Evolutionary conservation across 805 yeast species (phyloP).

Genomic region (Candida taoyuanica): DNA sequence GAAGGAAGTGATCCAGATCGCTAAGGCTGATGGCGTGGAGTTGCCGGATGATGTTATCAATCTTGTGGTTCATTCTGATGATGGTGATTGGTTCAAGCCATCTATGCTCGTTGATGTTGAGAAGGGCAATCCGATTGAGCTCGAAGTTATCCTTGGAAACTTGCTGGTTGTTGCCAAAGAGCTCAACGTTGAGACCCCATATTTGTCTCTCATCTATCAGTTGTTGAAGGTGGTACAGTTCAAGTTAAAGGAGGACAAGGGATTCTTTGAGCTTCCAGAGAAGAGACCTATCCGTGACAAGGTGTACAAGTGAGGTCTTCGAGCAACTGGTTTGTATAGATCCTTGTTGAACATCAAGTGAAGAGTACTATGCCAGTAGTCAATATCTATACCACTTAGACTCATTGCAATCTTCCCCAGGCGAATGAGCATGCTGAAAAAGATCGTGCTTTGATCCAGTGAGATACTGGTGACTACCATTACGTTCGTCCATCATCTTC

Average conservation of each 20-base stretch:
- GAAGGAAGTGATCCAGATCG: constrained; percentile 61
- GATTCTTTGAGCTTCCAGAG: constrained; percentile 40
- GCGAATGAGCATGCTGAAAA: too few species aligned
- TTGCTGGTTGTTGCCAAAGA: constrained; percentile 49
- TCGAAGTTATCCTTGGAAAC: constrained; percentile 70
- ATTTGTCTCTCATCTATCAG: constrained; percentile 50
- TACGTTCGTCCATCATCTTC: too few species aligned
- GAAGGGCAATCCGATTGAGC: constrained; percentile 64
- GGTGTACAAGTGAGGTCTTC: constrained; percentile 2
- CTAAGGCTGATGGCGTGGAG: constrained; percentile 61
- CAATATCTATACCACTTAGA: too few species aligned
- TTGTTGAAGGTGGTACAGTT: constrained; percentile 60
- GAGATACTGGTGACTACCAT: too few species aligned
- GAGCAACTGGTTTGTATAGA: too few species aligned
- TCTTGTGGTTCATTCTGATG: constrained; percentile 51
- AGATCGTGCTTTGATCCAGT: too few species aligned
- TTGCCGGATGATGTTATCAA: constrained; percentile 47
- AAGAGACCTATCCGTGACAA: constrained; percentile 30
- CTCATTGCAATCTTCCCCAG: too few species aligned
- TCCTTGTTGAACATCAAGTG: too few species aligned
- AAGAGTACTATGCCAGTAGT: not conserved
- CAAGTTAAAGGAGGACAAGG: constrained; percentile 52
- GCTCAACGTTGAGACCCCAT: constrained; percentile 50
- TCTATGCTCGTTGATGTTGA: constrained; percentile 71
- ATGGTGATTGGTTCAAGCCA: constrained; percentile 55